Conservation (phyloP, 139 green algal species). For the Coelastrella sp. region DNA sequence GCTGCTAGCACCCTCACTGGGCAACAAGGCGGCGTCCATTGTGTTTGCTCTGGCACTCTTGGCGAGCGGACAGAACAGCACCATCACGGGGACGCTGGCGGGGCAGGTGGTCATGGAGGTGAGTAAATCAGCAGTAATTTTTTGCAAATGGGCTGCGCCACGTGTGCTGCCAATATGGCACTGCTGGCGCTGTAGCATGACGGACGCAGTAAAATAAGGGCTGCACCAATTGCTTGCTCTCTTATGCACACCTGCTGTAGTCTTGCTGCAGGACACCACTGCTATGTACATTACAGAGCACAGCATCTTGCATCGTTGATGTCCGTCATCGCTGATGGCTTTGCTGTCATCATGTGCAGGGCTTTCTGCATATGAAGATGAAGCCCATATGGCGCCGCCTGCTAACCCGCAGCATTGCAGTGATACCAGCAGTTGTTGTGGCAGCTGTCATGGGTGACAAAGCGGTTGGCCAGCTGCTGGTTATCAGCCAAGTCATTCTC, state of each 20-base stretch:
- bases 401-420: slow-evolving; percentile 60
- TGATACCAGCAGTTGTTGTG: slow-evolving; percentile 71
- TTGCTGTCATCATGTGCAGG: slow-evolving; percentile 1
- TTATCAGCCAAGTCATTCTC: slow-evolving; percentile 72
- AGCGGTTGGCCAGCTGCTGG: slow-evolving; percentile 64
- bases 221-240: neutral
- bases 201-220: neutral
- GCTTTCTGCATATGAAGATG: slow-evolving; percentile 52
- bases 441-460: slow-evolving; percentile 63
- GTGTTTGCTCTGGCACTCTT: slow-evolving; percentile 68
- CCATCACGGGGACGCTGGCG: slow-evolving; percentile 21
- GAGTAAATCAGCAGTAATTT: neutral
- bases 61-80: slow-evolving; percentile 66
- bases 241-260: neutral
- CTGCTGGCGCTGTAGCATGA: neutral
- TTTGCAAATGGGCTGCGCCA: neutral
- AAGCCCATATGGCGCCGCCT: slow-evolving; percentile 58
- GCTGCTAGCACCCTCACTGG: slow-evolving; percentile 62
- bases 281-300: too few species aligned
- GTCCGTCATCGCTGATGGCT: too few species aligned
- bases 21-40: slow-evolving; percentile 59
- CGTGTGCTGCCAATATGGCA: neutral
- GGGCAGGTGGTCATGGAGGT: slow-evolving; percentile 71
- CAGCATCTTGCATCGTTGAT: too few species aligned
- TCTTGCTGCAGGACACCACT: neutral